These are phyloP conservation scores for Gillenia trifoliata DNA, from an alignment of 306 rosid species.

Conservation along the genomic window DNA sequence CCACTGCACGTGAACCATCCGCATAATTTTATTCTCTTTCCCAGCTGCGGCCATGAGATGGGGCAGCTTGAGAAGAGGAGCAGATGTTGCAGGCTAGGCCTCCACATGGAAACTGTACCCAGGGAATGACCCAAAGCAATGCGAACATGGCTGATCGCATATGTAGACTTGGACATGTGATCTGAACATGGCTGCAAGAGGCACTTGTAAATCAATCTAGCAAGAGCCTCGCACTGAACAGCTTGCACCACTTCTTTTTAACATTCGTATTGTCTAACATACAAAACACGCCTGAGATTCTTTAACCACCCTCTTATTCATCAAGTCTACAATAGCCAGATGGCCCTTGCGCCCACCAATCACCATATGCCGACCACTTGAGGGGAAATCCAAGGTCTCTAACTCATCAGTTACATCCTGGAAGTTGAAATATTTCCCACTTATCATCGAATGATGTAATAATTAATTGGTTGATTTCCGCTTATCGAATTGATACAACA, in stretches of 20 bases:
- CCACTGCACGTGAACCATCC: slow-evolving; percentile 46
- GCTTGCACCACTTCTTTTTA: too few species aligned
- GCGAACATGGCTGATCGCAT: too few species aligned
- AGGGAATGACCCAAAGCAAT: slow-evolving; percentile 83
- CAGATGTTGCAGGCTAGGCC: slow-evolving; percentile 72
- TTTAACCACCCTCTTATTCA: slow-evolving; percentile 45
- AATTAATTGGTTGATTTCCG: too few species aligned
- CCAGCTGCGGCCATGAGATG: slow-evolving; percentile 90
- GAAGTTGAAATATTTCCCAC: too few species aligned
- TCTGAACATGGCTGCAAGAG: too few species aligned
- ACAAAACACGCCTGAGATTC: slow-evolving; percentile 66
- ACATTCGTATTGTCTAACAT: background rate
- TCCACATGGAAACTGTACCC: slow-evolving; percentile 89
- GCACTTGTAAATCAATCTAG: background rate
- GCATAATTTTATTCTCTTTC: slow-evolving; percentile 64
- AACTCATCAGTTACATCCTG: too few species aligned
- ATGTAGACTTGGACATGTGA: background rate
- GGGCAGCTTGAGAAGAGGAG: slow-evolving; percentile 75
- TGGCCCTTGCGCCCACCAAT: slow-evolving; percentile 85
- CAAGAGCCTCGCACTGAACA: too few species aligned
- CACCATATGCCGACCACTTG: slow-evolving; percentile 72
- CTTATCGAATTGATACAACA: too few species aligned
- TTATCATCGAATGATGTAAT: too few species aligned
- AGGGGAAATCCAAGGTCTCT: slow-evolving; percentile 63
- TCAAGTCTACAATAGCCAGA: slow-evolving; percentile 72